Base-by-base conservation (phyloP, 164 flowering plant genomes). In the Cinnamomum micranthum region DNA sequence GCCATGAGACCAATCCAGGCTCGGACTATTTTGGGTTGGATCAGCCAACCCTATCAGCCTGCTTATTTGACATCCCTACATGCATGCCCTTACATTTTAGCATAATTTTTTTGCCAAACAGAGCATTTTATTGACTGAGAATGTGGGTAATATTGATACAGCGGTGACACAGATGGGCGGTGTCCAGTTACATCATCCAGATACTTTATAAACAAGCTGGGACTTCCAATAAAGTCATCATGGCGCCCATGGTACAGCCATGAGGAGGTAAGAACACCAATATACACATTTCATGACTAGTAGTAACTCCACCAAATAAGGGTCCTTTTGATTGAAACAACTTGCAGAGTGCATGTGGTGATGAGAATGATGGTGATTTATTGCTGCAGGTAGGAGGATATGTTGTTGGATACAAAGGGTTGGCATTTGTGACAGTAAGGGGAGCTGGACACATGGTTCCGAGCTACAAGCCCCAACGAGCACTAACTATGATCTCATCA, bases 401-500 rank as follows among this genome's bases (percentile, higher is more conserved):
- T 58, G 82, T 71, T 0, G 84, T 78, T 14, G 82, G 28, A 71
- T 87, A 87, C 25, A 22, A 78, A 74, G 78, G 79, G 28, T 24
- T 87, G 71, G 79, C 85, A 67, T 83, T 87, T 33, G 85, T 77
- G 63, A 87, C 87, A 5, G 72, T 87, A 31, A 82, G 87, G 73
- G 90, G 85, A 62, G 79, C 88, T 5, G 87, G 87, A 17, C 88
- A 81, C 55, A 51, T 67, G 25, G 87, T 83, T 64, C 86, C 88
- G 4, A 84, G 84, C n/a, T 79, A 81, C 59, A 85, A 84, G 51
- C 86, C 87, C 11, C 79, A 67, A 12, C 71, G 83, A 20, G 81
- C 83, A 20, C 80, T 84, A 20, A 41, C 78, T 11, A 27, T 85
- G 15, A 66, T 82, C 77, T 66, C 81, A 9, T 78, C 83, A 19